phyloP scores from a whole-genome alignment of 176 grass and related monocot genomes.

The Rhynchospora breviuscula region DNA sequence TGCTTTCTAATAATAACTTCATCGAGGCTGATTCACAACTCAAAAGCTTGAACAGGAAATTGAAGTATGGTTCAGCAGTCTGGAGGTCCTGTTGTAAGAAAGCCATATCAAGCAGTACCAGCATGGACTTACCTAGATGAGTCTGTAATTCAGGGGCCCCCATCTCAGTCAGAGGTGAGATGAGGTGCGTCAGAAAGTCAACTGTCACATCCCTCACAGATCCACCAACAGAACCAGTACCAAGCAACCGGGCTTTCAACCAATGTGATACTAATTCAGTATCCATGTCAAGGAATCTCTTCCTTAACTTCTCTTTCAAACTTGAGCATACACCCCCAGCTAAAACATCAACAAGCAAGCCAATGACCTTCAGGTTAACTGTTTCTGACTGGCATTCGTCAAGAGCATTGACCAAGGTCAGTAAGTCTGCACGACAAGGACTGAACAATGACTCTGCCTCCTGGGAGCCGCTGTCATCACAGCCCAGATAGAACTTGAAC shows the following conservation, averaged over 20 bases:
- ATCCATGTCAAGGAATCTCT: slow-evolving; percentile 75
- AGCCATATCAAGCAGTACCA: slow-evolving; percentile 71
- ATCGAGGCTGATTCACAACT: slow-evolving; percentile 60
- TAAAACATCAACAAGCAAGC: slow-evolving; percentile 69
- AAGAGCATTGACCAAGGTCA: slow-evolving; percentile 62
- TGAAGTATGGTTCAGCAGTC: slow-evolving; percentile 71
- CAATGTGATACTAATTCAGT: slow-evolving; percentile 56
- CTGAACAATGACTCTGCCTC: slow-evolving; percentile 48
- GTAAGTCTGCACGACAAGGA: slow-evolving; percentile 49
- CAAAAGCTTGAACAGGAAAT: slow-evolving; percentile 62
- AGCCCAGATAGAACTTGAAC: slow-evolving; percentile 76
- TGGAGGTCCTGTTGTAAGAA: slow-evolving; percentile 69
- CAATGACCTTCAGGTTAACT: slow-evolving; percentile 75
- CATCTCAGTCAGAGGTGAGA: slow-evolving; percentile 50
- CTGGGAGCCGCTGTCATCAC: slow-evolving; percentile 39
- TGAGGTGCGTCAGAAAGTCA: slow-evolving; percentile 64
- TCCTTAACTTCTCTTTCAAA: slow-evolving; percentile 64
- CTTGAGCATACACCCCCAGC: slow-evolving; percentile 46
- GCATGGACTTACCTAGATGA: slow-evolving; percentile 65
- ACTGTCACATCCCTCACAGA: slow-evolving; percentile 53
- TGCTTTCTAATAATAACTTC: slow-evolving; percentile 63
- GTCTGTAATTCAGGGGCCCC: slow-evolving; percentile 55
- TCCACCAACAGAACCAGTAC: slow-evolving; percentile 31
- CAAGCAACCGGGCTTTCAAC: slow-evolving; percentile 65
- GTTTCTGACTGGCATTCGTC: slow-evolving; percentile 66